Base-by-base conservation (phyloP, 805 yeast genomes). In the Kazachstania taianensis region DNA sequence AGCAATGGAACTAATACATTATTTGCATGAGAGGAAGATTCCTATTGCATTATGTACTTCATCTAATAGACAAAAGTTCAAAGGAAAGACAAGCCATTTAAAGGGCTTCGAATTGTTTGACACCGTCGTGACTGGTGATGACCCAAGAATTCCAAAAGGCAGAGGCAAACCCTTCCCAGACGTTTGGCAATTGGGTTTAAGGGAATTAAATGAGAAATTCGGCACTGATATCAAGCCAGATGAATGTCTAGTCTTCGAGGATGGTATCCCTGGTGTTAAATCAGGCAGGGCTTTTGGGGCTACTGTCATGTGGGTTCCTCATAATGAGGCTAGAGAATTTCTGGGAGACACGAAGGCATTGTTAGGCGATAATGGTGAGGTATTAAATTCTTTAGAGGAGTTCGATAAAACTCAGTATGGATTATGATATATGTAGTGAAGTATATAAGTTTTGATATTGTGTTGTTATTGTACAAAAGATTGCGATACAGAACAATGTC, bases 31-130 rank as follows among this genome's bases (percentile, higher is more conserved):
- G 1, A 64, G 65, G 8, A 56, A 66, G 2, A 57, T 89, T 19
- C 96, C 97, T 5, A 72, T 87, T 44, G 96, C 94, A 1, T 66
- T 92, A 35, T 96, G 96, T 10, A 87, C 97, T 2, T 82, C 95
- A 2, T 83, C 96, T 1, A 70, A 72, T 44, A 60, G 51, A 26
- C 53, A 55, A 29, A 84, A 81, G 49, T 86, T 62, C 52, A 57
- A 66, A n/a, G 62, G 72, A 39, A 92, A 92, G 56, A 87, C 96
- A 0, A 64, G 55, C 5, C 89, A 83, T 53, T 65, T 86, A 33
- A 57, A 62, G 16, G 75, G 77, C 1, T 82, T 84, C 46, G 69
- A 69, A 2, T 53, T 70, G 22, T 92, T 92, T 51, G 73, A 72
- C 32, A 82, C 78, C 44, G 66, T 81, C 15, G 81, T 89, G 24